phyloP scores from a whole-genome alignment of 163 green algal genomes.

The Coccomyxa subellipsoidea region DNA sequence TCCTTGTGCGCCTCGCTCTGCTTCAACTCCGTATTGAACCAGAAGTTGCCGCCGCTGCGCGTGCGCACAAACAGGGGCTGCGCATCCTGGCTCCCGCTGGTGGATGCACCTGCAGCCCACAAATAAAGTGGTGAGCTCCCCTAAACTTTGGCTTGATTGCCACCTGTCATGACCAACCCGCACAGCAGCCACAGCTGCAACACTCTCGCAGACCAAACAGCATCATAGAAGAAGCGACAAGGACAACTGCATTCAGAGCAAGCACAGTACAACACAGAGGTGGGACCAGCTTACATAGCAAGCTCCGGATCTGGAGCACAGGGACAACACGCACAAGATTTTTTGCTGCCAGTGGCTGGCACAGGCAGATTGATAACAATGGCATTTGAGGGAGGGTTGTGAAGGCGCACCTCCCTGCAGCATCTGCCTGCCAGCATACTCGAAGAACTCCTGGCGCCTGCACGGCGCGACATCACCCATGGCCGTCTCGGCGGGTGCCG shows the following conservation, averaged over 20 bases:
- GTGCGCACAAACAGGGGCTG: background rate
- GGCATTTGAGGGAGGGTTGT: background rate
- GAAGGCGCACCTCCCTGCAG: background rate
- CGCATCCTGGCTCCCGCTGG: background rate
- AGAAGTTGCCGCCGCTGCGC: background rate
- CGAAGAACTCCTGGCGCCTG: conserved; percentile 10
- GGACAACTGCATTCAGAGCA: too few species aligned
- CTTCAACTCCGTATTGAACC: conserved; percentile 6
- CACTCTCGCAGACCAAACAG: too few species aligned
- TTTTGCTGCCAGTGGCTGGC: too few species aligned
- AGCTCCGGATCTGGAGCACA: too few species aligned
- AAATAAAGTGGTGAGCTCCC: background rate
- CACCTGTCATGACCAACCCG: too few species aligned
- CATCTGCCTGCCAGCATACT: background rate
- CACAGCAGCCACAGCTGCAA: too few species aligned
- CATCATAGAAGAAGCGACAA: too few species aligned
- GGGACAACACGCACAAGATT: too few species aligned
- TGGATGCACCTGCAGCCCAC: background rate
- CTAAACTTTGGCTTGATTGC: too few species aligned
- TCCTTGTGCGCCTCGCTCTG: background rate
- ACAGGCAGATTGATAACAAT: too few species aligned
- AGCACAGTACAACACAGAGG: too few species aligned
- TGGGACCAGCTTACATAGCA: too few species aligned
- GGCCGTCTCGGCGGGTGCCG: background rate
- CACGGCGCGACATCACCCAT: background rate